Conservation (phyloP, 208 protist genomes). For the Trypanosoma platydactyli region DNA sequence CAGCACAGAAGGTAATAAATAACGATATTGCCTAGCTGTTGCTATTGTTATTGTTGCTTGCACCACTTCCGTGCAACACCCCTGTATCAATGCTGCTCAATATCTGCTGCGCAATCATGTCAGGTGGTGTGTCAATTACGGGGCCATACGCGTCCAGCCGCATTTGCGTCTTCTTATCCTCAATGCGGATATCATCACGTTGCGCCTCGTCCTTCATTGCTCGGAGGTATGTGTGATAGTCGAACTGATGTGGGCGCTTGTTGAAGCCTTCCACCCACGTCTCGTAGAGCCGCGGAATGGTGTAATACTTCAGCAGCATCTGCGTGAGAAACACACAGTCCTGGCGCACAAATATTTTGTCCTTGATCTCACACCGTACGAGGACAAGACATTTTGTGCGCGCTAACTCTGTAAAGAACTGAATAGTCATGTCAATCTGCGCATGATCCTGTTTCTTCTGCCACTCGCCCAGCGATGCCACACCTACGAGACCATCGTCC, state of each 20-base stretch:
- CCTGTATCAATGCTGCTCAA: conserved; percentile 54
- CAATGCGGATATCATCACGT: conserved; percentile 81
- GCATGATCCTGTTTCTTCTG: conserved; percentile 88
- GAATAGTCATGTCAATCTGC: conserved; percentile 90
- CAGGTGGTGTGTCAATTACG: conserved; percentile 82
- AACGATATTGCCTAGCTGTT: background rate
- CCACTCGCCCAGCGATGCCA: conserved; percentile 88
- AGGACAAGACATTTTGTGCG: conserved; percentile 84
- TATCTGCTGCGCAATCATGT: conserved; percentile 71
- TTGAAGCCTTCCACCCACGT: conserved; percentile 91
- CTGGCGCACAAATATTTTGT: conserved; percentile 84
- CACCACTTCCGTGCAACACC: conserved; percentile 1
- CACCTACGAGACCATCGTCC: conserved; percentile 81
- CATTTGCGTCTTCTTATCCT: conserved; percentile 80
- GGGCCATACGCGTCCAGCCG: conserved; percentile 78
- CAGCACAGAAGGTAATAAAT: background rate
- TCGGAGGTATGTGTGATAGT: conserved; percentile 87
- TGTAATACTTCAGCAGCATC: conserved; percentile 93
- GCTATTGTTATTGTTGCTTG: background rate
- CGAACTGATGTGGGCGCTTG: conserved; percentile 79
- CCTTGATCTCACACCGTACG: conserved; percentile 91
- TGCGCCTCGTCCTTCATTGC: conserved; percentile 91
- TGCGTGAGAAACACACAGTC: conserved; percentile 91
- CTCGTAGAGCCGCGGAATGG: conserved; percentile 77
- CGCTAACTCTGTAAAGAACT: conserved; percentile 92